Base-by-base conservation (phyloP, 2,329 filamentous ascomycete genomes). In the Didymella pinodella region DNA sequence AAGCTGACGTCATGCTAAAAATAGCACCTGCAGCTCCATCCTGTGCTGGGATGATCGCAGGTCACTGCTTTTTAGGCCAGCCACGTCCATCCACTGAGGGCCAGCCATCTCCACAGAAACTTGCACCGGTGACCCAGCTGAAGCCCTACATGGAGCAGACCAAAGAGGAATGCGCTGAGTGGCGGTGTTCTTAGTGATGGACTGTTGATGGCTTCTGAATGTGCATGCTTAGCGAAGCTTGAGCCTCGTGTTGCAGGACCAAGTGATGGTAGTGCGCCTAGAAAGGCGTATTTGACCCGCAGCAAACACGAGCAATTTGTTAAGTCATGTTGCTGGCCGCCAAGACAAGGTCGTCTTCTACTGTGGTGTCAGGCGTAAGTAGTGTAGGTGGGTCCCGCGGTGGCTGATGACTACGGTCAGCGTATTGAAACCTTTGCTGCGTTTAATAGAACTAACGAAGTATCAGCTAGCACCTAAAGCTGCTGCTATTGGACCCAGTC, bases 191-290 rank as follows among this genome's bases (percentile, higher is more conserved):
- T 26, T 28, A 18, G 26, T 18, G 12, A 18, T 34, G 29, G 12
- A 22, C 18, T 29, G 48, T 31, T 48, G 55, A 31, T 25, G 36
- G 28, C 25, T 36, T 3, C 26, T 38, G 20, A n/a, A 44, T 45
- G 41, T 12, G 26, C 20, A 54, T 14, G 56, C 56, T 50, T 59
- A 54, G 34, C 46, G 26, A 51, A 59, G 50, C 50, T 54, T 47
- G 22, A 26, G 25, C 18, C 29, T 38, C 38, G 48, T 44, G 38
- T 45, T n/a, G 20, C 26, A 45, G 22, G 47, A 40, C 41, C 28
- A 50, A 29, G 41, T 49, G 25, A 50, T 40, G 16, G 20, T 14
- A 29, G 11, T 46, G 50, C 36, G 46, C 46, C 28, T 20, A 50
- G 26, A 14, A 32, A 20, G 29, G 28, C 11, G 4, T 14, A 4